phyloP scores from a whole-genome alignment of 768 basidiomycete species.

The Lactarius trivialis region DNA sequence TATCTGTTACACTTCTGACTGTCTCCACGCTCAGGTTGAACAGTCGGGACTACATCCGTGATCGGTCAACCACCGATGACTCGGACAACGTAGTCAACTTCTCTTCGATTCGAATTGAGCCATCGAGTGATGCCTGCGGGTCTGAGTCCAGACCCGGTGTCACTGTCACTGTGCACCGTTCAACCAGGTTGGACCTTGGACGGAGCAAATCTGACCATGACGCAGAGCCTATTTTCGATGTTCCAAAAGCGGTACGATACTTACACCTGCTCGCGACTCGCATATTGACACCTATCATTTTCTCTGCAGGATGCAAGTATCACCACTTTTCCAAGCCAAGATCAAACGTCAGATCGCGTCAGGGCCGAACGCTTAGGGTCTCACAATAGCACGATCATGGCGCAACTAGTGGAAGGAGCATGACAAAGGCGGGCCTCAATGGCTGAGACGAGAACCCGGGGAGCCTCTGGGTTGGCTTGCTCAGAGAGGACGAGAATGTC shows the following conservation, averaged over 20 bases:
- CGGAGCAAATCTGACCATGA: neutral
- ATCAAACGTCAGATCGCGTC: too few relatives aligned
- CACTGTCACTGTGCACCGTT: neutral
- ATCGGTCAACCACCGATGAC: neutral
- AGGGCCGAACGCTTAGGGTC: too few relatives aligned
- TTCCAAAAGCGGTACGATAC: neutral
- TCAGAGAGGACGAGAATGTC: conserved; percentile 76
- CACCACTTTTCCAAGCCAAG: too few relatives aligned
- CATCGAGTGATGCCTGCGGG: neutral
- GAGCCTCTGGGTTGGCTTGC: conserved; percentile 41
- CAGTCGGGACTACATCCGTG: neutral
- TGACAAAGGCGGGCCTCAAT: conserved; percentile 57
- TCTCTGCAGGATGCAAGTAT: neutral
- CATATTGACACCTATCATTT: too few relatives aligned
- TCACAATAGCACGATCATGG: too few relatives aligned
- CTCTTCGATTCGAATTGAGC: neutral
- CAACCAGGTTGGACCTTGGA: neutral
- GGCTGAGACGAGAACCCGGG: conserved; percentile 61
- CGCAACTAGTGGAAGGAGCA: too few relatives aligned
- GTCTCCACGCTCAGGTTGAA: neutral
- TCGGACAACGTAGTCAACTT: neutral
- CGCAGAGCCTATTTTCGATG: neutral
- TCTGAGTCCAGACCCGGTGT: neutral
- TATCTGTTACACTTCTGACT: neutral
- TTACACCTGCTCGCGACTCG: neutral